phyloP scores from a whole-genome alignment of 2,329 filamentous ascomycete genomes.

The Xenosphaeropsis pyriputrescens region DNA sequence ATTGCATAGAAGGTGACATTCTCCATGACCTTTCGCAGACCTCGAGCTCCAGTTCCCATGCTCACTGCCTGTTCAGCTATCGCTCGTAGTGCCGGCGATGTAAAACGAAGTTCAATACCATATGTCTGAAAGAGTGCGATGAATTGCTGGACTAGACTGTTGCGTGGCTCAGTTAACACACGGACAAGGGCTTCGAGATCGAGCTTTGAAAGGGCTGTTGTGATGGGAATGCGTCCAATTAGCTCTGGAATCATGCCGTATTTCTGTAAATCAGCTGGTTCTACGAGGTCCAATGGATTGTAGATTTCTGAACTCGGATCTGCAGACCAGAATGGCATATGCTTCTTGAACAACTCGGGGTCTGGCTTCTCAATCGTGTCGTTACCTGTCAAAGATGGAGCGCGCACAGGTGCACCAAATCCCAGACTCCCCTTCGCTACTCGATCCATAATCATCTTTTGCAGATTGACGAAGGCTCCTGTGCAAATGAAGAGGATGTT shows the following conservation, averaged over 20 bases:
- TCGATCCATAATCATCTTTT: slow-evolving; percentile 77
- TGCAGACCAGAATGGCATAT: slow-evolving; percentile 37
- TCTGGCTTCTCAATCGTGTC: slow-evolving; percentile 46
- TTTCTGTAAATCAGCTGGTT: slow-evolving; percentile 61
- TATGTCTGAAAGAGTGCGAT: slow-evolving; percentile 70
- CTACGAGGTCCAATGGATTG: slow-evolving; percentile 51
- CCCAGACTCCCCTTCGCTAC: slow-evolving; percentile 79
- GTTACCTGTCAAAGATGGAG: slow-evolving; percentile 35
- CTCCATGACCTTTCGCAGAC: slow-evolving; percentile 69
- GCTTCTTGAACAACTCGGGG: slow-evolving; percentile 34
- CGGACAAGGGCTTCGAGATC: slow-evolving; percentile 55
- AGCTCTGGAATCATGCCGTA: slow-evolving; percentile 91
- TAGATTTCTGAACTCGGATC: slow-evolving; percentile 7
- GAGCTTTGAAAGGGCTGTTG: slow-evolving; percentile 71
- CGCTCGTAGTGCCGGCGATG: slow-evolving; percentile 63
- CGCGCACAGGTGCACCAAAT: slow-evolving; percentile 71
- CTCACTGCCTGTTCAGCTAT: slow-evolving; percentile 46
- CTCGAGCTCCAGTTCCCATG: slow-evolving; percentile 68
- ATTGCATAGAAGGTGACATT: slow-evolving; percentile 63
- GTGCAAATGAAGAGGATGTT: slow-evolving; percentile 97
- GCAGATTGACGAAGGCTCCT: slow-evolving; percentile 84
- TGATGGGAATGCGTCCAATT: slow-evolving; percentile 88
- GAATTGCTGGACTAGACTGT: slow-evolving; percentile 80
- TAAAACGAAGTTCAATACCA: slow-evolving; percentile 66
- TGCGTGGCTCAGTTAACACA: slow-evolving; percentile 84